phyloP scores from a whole-genome alignment of 2,329 filamentous ascomycete species.

The Botrytis deweyae region DNA sequence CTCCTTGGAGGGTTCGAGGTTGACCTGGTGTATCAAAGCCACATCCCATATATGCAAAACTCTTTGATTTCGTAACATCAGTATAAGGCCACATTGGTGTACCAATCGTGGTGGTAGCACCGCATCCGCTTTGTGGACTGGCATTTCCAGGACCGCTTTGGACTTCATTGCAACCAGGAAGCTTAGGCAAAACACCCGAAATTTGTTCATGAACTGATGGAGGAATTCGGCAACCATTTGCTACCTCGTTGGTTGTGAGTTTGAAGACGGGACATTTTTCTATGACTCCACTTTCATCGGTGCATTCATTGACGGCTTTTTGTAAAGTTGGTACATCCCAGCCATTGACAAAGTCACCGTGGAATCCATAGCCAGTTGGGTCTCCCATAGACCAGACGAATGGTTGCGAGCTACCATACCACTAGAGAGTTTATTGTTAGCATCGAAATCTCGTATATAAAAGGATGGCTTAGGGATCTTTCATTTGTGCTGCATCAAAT shows the following conservation, averaged over 20 bases:
- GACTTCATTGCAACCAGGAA: conserved; percentile 55
- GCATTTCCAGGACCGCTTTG: conserved; percentile 32
- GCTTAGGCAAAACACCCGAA: conserved; percentile 46
- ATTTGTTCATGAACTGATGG: conserved; percentile 46
- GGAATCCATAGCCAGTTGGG: conserved; percentile 53
- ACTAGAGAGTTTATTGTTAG: conserved; percentile 30
- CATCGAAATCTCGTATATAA: not conserved
- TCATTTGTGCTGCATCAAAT: not conserved
- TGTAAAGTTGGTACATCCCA: conserved; percentile 52
- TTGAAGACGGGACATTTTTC: conserved; percentile 45
- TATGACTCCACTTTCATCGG: conserved; percentile 44
- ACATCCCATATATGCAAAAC: conserved; percentile 63
- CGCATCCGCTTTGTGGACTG: conserved; percentile 45
- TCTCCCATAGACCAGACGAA: conserved; percentile 55
- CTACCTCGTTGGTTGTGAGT: conserved; percentile 54
- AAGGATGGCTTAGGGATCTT: not conserved
- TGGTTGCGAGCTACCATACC: conserved; percentile 46
- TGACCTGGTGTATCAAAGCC: conserved; percentile 48
- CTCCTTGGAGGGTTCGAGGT: conserved; percentile 38
- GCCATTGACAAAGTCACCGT: conserved; percentile 60
- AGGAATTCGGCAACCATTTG: conserved; percentile 52
- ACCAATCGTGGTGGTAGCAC: conserved; percentile 49
- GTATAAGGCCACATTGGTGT: conserved; percentile 46
- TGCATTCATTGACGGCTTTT: conserved; percentile 51
- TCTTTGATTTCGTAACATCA: conserved; percentile 46